Conservation (phyloP, 208 protist species). For the Acanthamoeba royreba region DNA sequence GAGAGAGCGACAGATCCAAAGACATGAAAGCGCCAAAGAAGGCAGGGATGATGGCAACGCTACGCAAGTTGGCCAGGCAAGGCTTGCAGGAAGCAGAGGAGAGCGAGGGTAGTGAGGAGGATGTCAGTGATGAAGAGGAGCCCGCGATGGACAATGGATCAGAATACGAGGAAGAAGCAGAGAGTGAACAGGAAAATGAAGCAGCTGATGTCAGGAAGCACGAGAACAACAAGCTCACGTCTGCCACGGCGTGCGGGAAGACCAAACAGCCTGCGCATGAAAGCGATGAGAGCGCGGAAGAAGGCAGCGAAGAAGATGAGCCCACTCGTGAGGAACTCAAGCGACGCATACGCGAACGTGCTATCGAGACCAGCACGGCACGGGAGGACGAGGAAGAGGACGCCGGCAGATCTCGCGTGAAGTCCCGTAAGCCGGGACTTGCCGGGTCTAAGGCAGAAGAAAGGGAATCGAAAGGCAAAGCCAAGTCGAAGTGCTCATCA, state of each 20-base stretch:
- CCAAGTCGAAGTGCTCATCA: not conserved
- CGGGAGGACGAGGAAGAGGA: not conserved
- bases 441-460: too few relatives aligned
- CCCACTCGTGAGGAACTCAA: too few relatives aligned
- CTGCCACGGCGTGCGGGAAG: not conserved
- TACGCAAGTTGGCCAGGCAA: not conserved
- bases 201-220: not conserved
- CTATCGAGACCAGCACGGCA: too few relatives aligned
- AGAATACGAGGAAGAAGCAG: not conserved
- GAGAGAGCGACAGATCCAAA: not conserved
- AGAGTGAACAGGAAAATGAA: not conserved
- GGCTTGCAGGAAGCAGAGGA: not conserved
- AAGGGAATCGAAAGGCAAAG: not conserved
- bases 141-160: too few relatives aligned
- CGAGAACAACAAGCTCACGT: not conserved
- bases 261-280: not conserved
- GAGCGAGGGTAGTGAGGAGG: not conserved
- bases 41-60: not conserved
- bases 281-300: not conserved
- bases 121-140: not conserved
- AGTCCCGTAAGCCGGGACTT: too few relatives aligned
- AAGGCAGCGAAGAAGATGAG: not conserved
- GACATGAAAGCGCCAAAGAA: not conserved
- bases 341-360: too few relatives aligned
- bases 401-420: too few relatives aligned